Conservation (phyloP, 805 yeast genomes). For the Ascoidea tarda region DNA sequence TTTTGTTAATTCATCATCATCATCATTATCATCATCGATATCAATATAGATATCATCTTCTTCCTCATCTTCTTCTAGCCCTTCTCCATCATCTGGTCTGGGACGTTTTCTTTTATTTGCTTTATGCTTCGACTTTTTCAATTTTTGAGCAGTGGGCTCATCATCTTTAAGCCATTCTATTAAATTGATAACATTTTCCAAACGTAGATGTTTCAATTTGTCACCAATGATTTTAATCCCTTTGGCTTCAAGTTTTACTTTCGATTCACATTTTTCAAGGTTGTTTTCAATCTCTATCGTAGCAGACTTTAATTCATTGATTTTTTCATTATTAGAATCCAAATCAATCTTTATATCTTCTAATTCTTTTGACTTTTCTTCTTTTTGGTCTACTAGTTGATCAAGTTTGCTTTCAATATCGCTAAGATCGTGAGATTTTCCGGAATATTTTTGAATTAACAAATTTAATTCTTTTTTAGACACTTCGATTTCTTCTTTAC, state of each 20-base stretch:
- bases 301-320: conserved; percentile 43
- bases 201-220: conserved; percentile 27
- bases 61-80: conserved; percentile 6
- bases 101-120: conserved; percentile 1
- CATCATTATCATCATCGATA: conserved; percentile 7
- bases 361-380: conserved; percentile 24
- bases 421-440: conserved; percentile 14
- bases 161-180: conserved; percentile 33
- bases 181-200: conserved; percentile 40
- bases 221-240: conserved; percentile 24
- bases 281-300: conserved; percentile 57
- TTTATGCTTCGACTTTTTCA: neutral
- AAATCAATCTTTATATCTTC: conserved; percentile 27
- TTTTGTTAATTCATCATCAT: conserved; percentile 3
- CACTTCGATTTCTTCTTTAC: conserved; percentile 30
- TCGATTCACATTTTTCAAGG: conserved; percentile 38
- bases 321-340: conserved; percentile 25
- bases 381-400: conserved; percentile 18
- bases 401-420: conserved; percentile 21
- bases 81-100: conserved; percentile 2
- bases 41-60: conserved; percentile 4
- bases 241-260: conserved; percentile 23
- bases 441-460: conserved; percentile 18
- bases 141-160: conserved; percentile 5
- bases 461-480: conserved; percentile 20